Conservation (phyloP, 306 rosid genomes). For the Morella rubra region DNA sequence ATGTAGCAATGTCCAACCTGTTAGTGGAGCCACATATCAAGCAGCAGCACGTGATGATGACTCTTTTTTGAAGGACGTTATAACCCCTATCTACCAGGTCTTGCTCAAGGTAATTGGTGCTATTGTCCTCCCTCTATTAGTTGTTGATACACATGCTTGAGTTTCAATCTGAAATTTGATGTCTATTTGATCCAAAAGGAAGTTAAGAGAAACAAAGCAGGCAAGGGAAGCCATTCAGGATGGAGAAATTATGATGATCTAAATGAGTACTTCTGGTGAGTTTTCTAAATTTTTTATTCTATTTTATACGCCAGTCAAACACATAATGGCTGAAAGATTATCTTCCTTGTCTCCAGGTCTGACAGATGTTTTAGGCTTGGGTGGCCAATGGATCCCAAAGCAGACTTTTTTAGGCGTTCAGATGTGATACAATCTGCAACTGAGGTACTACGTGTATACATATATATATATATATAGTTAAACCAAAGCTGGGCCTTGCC, state of each 20-base stretch:
- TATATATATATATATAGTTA: too few species aligned
- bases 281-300: constrained; percentile 15
- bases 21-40: constrained; percentile 53
- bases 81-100: constrained; percentile 70
- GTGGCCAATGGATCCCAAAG: constrained; percentile 75
- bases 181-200: constrained; percentile 61
- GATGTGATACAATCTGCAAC: constrained; percentile 41
- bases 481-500: too few species aligned
- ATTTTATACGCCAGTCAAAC: background rate
- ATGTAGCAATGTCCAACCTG: constrained; percentile 45
- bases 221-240: constrained; percentile 86
- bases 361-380: constrained; percentile 64
- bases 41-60: constrained; percentile 58
- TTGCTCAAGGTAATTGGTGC: constrained; percentile 55
- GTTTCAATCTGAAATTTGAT: constrained; percentile 36
- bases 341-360: constrained; percentile 57
- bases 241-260: constrained; percentile 99
- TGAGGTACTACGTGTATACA: constrained; percentile 38
- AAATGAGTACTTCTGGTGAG: constrained; percentile 95
- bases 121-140: constrained; percentile 19
- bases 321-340: constrained; percentile 20
- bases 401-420: constrained; percentile 82
- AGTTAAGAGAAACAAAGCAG: constrained; percentile 81
- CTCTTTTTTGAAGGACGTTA: constrained; percentile 60
- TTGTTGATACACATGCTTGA: constrained; percentile 21